Percentiles rank a stretch among this genome's conserved stretches.
phyloP scores from a whole-genome alignment of 345 rosid genomes.

The Aquilaria yunnanensis region DNA sequence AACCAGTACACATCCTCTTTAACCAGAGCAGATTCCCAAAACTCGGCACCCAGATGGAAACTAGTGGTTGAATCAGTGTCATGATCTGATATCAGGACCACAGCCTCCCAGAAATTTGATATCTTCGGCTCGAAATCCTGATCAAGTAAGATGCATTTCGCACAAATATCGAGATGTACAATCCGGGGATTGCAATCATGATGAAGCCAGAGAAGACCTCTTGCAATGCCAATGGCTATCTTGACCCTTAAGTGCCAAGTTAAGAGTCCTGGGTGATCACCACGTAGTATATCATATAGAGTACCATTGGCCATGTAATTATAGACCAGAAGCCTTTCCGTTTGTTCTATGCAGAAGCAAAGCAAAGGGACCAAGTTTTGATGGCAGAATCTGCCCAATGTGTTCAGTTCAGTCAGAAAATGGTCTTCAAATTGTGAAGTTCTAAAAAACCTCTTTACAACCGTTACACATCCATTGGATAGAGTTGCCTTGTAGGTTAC shows the following conservation, averaged over 20 bases:
- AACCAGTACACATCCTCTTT: no score
- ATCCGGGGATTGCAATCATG: not conserved
- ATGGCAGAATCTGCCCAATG: no score
- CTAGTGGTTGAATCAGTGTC: not conserved
- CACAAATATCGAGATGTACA: not conserved
- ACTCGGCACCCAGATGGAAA: not conserved
- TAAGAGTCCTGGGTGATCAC: no score
- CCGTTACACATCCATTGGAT: not conserved
- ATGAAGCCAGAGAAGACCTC: not conserved
- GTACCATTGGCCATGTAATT: not conserved
- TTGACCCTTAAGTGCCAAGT: no score
- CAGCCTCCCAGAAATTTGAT: not conserved
- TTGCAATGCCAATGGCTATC: no score
- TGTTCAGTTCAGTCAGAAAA: no score
- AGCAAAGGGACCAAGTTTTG: no score
- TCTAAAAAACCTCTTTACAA: not conserved
- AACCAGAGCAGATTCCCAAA: no score
- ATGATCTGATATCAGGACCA: not conserved
- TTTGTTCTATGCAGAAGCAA: no score
- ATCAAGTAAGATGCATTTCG: no score
- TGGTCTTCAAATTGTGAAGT: no score
- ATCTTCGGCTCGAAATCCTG: not conserved
- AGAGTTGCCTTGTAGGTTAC: not conserved
- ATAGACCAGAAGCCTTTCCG: not conserved
- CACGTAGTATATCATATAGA: not conserved